Percentiles rank a stretch among this genome's conserved stretches.
These are phyloP conservation scores for Myriosclerotinia duriaeana DNA, from an alignment of 2,329 filamentous ascomycete species.

Conservation along the genomic window DNA sequence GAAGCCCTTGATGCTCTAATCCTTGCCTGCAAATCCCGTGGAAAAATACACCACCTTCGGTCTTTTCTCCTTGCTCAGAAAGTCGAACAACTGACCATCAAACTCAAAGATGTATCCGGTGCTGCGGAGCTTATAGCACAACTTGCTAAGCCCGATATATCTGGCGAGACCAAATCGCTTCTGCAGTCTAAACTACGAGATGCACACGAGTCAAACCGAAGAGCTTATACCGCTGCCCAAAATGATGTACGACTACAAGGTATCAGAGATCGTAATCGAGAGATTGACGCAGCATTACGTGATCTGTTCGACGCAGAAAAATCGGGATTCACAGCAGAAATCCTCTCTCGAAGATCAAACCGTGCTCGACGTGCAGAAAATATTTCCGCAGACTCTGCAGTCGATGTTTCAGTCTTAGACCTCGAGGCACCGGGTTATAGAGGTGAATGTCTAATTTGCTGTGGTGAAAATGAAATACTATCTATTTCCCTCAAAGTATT, in stretches of 20 bases:
- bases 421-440: neutral
- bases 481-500: neutral
- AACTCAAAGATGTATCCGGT: neutral
- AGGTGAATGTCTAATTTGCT: neutral
- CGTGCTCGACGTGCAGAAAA: neutral
- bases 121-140: neutral
- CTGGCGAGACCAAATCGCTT: neutral
- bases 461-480: neutral
- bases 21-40: slow-evolving; percentile 2
- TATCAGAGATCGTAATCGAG: neutral
- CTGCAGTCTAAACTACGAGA: neutral
- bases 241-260: neutral
- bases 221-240: neutral
- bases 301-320: neutral
- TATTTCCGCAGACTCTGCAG: neutral
- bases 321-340: neutral
- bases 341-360: slow-evolving; percentile 2
- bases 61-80: neutral
- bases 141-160: neutral
- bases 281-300: neutral
- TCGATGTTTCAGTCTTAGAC: slow-evolving; percentile 4
- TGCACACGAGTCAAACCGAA: neutral
- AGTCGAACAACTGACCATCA: neutral
- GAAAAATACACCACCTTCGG: neutral
- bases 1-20: slow-evolving; percentile 1